Percentiles rank a stretch among this genome's conserved stretches.
phyloP scores from a whole-genome alignment of 768 basidiomycete species.

The Lactarius vividus region DNA sequence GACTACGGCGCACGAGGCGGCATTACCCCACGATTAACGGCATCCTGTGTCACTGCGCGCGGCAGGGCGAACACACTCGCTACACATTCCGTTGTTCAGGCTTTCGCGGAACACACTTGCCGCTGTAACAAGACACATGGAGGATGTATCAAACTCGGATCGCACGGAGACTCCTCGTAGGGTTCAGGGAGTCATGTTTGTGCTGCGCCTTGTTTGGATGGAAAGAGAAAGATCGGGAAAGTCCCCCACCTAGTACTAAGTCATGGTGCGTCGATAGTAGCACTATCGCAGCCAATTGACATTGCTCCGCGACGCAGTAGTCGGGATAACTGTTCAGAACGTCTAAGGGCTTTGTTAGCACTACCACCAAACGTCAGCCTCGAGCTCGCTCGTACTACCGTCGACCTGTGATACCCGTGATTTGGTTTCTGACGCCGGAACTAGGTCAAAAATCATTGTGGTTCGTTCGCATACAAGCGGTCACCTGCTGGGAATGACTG shows the following conservation, averaged over 20 bases:
- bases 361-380: neutral
- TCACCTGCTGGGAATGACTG: too few relatives aligned
- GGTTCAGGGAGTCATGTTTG: too few relatives aligned
- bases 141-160: neutral
- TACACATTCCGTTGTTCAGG: neutral
- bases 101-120: neutral
- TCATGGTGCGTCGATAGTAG: constrained; percentile 3
- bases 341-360: neutral
- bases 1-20: neutral
- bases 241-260: neutral
- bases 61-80: neutral
- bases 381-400: neutral
- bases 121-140: neutral
- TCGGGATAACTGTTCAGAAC: neutral
- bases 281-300: neutral
- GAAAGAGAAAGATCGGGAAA: constrained; percentile 1
- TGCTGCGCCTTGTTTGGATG: neutral
- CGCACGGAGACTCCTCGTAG: too few relatives aligned
- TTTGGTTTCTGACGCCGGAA: too few relatives aligned
- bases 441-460: too few relatives aligned
- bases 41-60: neutral
- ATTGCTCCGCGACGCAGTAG: neutral
- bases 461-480: neutral
- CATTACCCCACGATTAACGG: neutral
- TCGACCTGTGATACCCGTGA: too few relatives aligned